Conservation (phyloP, 2,329 filamentous ascomycete species). For the Incumbomyces lentus region DNA sequence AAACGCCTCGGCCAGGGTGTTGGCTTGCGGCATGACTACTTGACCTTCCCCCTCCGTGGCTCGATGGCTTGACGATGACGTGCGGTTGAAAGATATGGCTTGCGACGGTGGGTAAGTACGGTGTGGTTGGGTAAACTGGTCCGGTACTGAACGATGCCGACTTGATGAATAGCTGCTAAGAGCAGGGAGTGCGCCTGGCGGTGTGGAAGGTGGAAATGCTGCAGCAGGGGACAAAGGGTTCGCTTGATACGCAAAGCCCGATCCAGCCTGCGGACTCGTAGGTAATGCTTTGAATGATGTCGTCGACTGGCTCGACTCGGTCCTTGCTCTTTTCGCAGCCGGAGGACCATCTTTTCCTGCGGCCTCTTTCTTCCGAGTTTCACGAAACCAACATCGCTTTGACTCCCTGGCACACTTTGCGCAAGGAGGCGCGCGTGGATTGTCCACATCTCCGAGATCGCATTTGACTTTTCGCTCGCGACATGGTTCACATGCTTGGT, state of each 20-base stretch:
- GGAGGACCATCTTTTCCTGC: background rate
- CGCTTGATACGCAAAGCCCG: constrained; percentile 3
- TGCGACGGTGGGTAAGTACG: background rate
- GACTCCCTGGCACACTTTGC: constrained; percentile 86
- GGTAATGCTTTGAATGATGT: background rate
- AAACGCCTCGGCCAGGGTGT: constrained; percentile 5
- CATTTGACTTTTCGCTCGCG: constrained; percentile 41
- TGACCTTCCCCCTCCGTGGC: constrained; percentile 2
- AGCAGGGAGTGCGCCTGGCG: background rate
- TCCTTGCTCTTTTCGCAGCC: background rate
- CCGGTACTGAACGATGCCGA: background rate
- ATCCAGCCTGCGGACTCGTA: constrained; percentile 1
- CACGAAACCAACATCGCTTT: constrained; percentile 95
- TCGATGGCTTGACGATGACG: background rate
- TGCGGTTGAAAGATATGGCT: background rate
- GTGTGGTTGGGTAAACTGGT: background rate
- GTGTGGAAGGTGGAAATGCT: background rate
- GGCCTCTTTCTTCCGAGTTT: constrained; percentile 71
- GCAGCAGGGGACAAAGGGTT: constrained; percentile 2
- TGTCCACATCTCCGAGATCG: constrained; percentile 59
- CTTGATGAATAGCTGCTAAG: background rate
- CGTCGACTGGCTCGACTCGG: background rate
- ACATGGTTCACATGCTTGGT: constrained; percentile 40
- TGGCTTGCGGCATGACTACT: constrained; percentile 5
- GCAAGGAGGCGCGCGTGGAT: constrained; percentile 86